Evolutionary conservation across 177 flowering plant genomes (phyloP).

Genomic region (Vitis hybrid): DNA sequence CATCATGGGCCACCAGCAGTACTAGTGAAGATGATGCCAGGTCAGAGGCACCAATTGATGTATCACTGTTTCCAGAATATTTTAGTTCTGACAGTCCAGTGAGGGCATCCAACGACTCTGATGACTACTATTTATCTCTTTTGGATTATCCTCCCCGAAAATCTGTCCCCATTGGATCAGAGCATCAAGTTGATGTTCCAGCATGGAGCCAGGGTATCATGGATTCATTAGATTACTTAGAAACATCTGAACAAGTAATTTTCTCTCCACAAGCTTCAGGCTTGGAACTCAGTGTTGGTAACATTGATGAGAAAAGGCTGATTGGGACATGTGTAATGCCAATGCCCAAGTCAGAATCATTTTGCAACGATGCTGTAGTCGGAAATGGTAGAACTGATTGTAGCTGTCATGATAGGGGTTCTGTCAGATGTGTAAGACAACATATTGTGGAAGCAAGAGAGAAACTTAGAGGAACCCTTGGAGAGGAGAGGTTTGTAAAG

Average conservation of each 20-base stretch:
- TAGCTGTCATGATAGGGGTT: slow-evolving; percentile 28
- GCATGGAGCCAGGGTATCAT: slow-evolving; percentile 11
- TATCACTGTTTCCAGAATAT: slow-evolving; percentile 11
- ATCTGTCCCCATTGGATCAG: slow-evolving; percentile 24
- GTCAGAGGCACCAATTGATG: slow-evolving; percentile 11
- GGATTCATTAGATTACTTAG: background rate
- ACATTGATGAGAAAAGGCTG: slow-evolving; percentile 10
- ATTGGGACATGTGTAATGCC: slow-evolving; percentile 32
- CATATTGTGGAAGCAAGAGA: slow-evolving; percentile 36
- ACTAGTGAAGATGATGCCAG: slow-evolving; percentile 19
- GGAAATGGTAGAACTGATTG: slow-evolving; percentile 33
- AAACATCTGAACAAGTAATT: background rate
- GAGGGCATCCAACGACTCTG: slow-evolving; percentile 13
- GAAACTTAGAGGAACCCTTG: slow-evolving; percentile 22
- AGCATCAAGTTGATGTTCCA: slow-evolving; percentile 35
- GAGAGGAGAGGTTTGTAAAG: slow-evolving; percentile 24
- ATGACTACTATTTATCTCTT: slow-evolving; percentile 22
- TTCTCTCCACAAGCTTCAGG: background rate
- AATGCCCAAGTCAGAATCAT: slow-evolving; percentile 21
- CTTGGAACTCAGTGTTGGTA: background rate
- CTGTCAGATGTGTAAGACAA: slow-evolving; percentile 32
- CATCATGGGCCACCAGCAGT: slow-evolving; percentile 18
- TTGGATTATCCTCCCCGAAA: slow-evolving; percentile 19
- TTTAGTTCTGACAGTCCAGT: slow-evolving; percentile 3
- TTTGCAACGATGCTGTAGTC: background rate